These are phyloP conservation scores for Pyrenophora graminea DNA, from an alignment of 2,329 filamentous ascomycete genomes.

Conservation along the genomic window DNA sequence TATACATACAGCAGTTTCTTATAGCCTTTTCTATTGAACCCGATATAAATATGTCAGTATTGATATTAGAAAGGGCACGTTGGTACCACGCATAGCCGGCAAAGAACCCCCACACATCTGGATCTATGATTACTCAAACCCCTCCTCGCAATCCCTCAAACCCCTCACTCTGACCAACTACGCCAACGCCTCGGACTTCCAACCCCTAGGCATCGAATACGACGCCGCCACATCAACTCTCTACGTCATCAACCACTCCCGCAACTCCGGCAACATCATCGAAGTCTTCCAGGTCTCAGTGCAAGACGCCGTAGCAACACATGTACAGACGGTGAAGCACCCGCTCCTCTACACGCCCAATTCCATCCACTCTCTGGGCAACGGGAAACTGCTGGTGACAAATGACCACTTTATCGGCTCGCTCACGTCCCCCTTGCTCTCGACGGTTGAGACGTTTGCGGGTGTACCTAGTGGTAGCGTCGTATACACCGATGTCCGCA, in stretches of 20 bases:
- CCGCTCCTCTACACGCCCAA: constrained; percentile 46
- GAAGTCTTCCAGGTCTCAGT: constrained; percentile 42
- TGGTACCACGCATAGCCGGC: constrained; percentile 17
- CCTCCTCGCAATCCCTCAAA: constrained; percentile 24
- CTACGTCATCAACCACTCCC: constrained; percentile 49
- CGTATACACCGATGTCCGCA: constrained; percentile 39
- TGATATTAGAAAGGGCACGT: constrained; percentile 34
- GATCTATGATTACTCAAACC: constrained; percentile 45
- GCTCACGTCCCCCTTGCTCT: constrained; percentile 29
- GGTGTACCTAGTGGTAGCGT: constrained; percentile 45
- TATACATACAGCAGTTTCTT: neutral
- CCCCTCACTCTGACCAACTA: constrained; percentile 34
- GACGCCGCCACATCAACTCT: constrained; percentile 42
- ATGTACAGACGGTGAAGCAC: constrained; percentile 40
- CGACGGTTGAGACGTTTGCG: constrained; percentile 47
- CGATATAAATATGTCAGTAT: neutral
- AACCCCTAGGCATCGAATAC: constrained; percentile 50
- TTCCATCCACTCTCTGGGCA: constrained; percentile 42
- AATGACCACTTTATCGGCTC: constrained; percentile 50
- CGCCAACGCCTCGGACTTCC: constrained; percentile 40
- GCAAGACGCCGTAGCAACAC: constrained; percentile 26
- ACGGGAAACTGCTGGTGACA: constrained; percentile 44
- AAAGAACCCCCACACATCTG: constrained; percentile 40
- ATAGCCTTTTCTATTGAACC: too few species aligned
- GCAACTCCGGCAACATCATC: constrained; percentile 30